These are phyloP conservation scores for Trametes cinnabarina DNA, from an alignment of 768 basidiomycete genomes.

Conservation along the genomic window DNA sequence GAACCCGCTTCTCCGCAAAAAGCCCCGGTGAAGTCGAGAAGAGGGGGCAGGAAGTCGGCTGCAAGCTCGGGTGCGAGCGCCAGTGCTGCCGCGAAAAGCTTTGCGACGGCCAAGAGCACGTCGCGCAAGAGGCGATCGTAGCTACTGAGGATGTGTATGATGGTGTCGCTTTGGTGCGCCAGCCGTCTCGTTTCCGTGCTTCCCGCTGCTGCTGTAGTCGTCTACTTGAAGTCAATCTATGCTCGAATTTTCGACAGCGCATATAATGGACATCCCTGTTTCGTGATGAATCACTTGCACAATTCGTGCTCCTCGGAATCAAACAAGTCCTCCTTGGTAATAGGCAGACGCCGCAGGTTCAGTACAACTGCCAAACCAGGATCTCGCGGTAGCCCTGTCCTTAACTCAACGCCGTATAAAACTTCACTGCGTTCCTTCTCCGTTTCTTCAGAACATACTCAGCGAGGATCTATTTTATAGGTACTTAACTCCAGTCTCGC, in stretches of 20 bases:
- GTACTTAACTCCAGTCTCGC: slow-evolving; percentile 42
- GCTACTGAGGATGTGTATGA: not conserved
- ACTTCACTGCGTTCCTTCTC: not conserved
- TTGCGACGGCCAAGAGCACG: slow-evolving; percentile 28
- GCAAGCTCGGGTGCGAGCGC: slow-evolving; percentile 6
- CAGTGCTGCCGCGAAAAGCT: not conserved
- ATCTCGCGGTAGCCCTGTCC: not conserved
- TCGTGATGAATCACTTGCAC: no score
- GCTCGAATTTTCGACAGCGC: not conserved
- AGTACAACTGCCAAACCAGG: no score
- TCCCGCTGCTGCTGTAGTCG: not conserved
- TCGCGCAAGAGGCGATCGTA: slow-evolving; percentile 31
- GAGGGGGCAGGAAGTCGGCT: slow-evolving; percentile 8
- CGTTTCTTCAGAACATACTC: slow-evolving; percentile 40
- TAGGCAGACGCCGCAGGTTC: not conserved
- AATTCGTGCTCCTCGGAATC: no score
- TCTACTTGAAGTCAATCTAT: not conserved
- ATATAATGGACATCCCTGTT: no score
- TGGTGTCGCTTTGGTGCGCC: no score
- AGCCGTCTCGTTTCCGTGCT: no score
- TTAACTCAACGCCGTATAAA: slow-evolving; percentile 10
- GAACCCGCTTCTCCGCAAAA: slow-evolving; percentile 27
- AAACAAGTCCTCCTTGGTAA: no score
- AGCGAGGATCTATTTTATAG: slow-evolving; percentile 25
- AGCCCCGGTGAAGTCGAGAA: slow-evolving; percentile 17